Evolutionary conservation across 257 asterid genomes (phyloP), one percentile per base, ranked within the genome.

Genomic region (Leonotis leonurus): DNA sequence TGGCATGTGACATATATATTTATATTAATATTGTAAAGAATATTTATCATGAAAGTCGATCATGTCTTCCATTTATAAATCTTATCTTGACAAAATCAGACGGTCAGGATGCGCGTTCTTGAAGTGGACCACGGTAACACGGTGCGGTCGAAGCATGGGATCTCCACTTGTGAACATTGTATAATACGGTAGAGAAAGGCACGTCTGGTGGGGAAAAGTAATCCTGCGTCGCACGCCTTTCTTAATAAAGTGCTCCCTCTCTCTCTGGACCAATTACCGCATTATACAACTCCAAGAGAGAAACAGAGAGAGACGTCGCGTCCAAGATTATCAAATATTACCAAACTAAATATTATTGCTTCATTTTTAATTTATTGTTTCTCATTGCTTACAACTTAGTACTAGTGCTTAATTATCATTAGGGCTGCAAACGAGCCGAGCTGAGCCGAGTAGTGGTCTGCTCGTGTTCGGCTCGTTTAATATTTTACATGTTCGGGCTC

Each of bases 211-310:
- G 66, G 66, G 73, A 62, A 70, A 66, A 68, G 72, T 48, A 53
- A 45, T 67, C 61, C 13, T 70, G 60, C 53, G 11, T 35, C 46
- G 75, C 83, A 73, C 75, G 79, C 83, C 77, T 70, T 60, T 36
- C 43, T 3, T 65, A 8, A 61, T 45, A 73, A 77, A 73, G 71
- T 73, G 58, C 50, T 41, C 55, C 54, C 20, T 36, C 20, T 7
- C 24, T 35, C 27, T 12, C 17, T 66, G 76, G 76, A 62, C 76
- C 82, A 50, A 57, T 32, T 3, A 1, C 14, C 24, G n/a, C n/a
- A n/a, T 21, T 10, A 60, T 26, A 8, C 1, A 44, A n/a, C 46
- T 40, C 2, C 0, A 17, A 22, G 21, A 20, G 1, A 8, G 5
- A 37, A 46, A 32, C 18, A 29, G n/a, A 26, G 10, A 24, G 50